phyloP scores from a whole-genome alignment of 257 asterid species.

The Osmanthus fragrans region DNA sequence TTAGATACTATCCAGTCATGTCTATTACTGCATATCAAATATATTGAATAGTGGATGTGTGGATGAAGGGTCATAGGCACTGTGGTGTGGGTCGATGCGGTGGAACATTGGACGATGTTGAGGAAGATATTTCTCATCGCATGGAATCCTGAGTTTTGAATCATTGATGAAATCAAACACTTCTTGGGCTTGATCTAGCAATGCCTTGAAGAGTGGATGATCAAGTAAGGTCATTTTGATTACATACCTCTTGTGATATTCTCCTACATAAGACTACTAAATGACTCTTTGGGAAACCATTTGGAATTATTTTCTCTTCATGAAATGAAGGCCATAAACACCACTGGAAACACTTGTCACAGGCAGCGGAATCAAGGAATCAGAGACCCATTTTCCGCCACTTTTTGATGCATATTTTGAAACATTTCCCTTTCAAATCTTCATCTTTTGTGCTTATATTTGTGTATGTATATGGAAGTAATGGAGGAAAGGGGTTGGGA shows the following conservation, averaged over 20 bases:
- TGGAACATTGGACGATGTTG: conserved; percentile 36
- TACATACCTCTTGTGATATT: conserved; percentile 38
- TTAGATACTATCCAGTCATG: not conserved
- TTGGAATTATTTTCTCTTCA: conserved; percentile 34
- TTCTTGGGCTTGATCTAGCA: conserved; percentile 53
- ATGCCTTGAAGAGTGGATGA: conserved; percentile 47
- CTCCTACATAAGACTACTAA: conserved; percentile 46
- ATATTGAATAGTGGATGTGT: no score
- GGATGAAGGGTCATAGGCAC: conserved; percentile 20
- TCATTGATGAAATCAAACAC: conserved; percentile 33
- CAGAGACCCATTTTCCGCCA: conserved; percentile 19
- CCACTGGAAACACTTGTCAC: conserved; percentile 35
- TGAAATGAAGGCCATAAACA: conserved; percentile 25
- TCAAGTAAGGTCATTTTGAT: conserved; percentile 45
- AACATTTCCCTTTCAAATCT: conserved; percentile 27
- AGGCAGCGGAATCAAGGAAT: conserved; percentile 23
- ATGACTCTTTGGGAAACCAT: conserved; percentile 51
- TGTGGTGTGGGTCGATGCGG: conserved; percentile 21
- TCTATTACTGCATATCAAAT: not conserved
- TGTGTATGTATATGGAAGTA: not conserved
- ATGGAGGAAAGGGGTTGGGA: conserved; percentile 12
- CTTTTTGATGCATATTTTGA: conserved; percentile 29
- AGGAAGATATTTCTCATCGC: conserved; percentile 48
- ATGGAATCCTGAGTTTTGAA: conserved; percentile 46
- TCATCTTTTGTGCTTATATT: conserved; percentile 10